Percentiles rank a stretch among this genome's conserved stretches.
phyloP scores from a whole-genome alignment of 2,329 filamentous ascomycete species.

The Hymenoscyphus infarciens region DNA sequence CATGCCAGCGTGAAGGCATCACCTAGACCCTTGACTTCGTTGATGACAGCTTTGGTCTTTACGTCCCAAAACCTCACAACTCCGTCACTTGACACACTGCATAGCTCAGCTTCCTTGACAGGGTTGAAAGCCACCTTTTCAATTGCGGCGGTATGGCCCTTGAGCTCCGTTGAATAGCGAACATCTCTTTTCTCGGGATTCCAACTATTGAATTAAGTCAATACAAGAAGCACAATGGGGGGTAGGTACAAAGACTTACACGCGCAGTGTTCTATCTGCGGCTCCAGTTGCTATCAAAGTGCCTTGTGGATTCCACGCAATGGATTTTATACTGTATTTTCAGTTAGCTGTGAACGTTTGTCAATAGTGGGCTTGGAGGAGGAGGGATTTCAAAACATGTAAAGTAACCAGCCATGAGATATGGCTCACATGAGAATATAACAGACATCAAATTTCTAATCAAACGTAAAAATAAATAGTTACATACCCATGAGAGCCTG shows the following conservation, averaged over 20 bases:
- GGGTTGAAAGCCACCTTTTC: slow-evolving; percentile 79
- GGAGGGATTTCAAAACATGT: neutral
- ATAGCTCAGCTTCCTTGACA: slow-evolving; percentile 71
- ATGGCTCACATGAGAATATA: neutral
- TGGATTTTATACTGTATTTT: slow-evolving; percentile 61
- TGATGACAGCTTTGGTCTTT: slow-evolving; percentile 65
- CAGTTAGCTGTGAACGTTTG: neutral
- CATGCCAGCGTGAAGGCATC: slow-evolving; percentile 70
- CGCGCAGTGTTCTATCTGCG: slow-evolving; percentile 64
- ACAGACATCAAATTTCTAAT: neutral
- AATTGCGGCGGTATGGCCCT: slow-evolving; percentile 61
- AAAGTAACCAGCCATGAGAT: neutral
- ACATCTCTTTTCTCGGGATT: slow-evolving; percentile 73
- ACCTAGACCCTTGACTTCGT: slow-evolving; percentile 63
- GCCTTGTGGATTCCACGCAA: slow-evolving; percentile 87
- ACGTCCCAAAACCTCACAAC: slow-evolving; percentile 79
- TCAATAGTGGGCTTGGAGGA: neutral
- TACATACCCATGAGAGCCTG: slow-evolving; percentile 54
- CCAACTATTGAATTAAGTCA: slow-evolving; percentile 46
- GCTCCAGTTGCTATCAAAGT: slow-evolving; percentile 80
- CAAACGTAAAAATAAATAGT: neutral
- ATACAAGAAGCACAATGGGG: neutral
- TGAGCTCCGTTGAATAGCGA: slow-evolving; percentile 72
- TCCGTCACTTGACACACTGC: slow-evolving; percentile 70
- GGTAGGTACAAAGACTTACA: slow-evolving; percentile 36